A percentile compares a stretch with the other conserved stretches of the same genome.
Evolutionary conservation across 371 early-diverging fungal species (phyloP).

Genomic region (Quaeritorhiza haematococci): DNA sequence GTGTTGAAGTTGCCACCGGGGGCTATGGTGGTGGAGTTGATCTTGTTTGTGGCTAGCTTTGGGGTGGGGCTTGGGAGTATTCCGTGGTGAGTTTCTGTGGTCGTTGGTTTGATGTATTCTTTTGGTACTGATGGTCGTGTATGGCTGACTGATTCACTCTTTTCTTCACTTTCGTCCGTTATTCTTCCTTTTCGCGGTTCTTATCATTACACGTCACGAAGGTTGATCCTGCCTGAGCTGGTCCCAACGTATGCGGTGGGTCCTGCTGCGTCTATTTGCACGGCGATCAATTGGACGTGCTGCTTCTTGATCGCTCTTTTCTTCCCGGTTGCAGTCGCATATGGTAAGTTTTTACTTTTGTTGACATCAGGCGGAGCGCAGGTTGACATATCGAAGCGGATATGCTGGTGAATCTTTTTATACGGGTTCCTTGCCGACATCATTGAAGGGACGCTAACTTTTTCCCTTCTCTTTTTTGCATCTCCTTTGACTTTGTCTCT

Average conservation of each 20-base stretch:
- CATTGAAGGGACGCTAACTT: neutral
- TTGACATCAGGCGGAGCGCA: neutral
- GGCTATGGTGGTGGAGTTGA: conserved; percentile 62
- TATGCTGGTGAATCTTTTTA: neutral
- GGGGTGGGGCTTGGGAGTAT: conserved; percentile 80
- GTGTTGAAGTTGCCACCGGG: conserved; percentile 43
- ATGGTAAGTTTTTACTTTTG: conserved; percentile 9
- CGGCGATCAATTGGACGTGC: conserved; percentile 34
- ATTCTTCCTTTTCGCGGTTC: no score
- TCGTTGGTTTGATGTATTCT: no score
- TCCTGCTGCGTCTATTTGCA: conserved; percentile 28
- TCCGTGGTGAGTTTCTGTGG: conserved; percentile 36
- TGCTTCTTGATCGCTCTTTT: conserved; percentile 25
- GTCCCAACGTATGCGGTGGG: conserved; percentile 30
- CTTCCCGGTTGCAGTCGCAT: conserved; percentile 16
- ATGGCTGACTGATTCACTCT: no score
- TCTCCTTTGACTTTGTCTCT: neutral
- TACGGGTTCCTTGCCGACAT: no score
- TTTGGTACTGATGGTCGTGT: no score
- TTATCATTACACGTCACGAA: no score
- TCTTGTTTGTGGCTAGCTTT: conserved; percentile 74
- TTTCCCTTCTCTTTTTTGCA: neutral
- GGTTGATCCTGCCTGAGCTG: conserved; percentile 41
- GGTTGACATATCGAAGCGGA: neutral
- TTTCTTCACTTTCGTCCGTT: no score